These are phyloP conservation scores for Ploettnerulaceae sp. DNA, from an alignment of 2,329 filamentous ascomycete species.

Conservation along the genomic window DNA sequence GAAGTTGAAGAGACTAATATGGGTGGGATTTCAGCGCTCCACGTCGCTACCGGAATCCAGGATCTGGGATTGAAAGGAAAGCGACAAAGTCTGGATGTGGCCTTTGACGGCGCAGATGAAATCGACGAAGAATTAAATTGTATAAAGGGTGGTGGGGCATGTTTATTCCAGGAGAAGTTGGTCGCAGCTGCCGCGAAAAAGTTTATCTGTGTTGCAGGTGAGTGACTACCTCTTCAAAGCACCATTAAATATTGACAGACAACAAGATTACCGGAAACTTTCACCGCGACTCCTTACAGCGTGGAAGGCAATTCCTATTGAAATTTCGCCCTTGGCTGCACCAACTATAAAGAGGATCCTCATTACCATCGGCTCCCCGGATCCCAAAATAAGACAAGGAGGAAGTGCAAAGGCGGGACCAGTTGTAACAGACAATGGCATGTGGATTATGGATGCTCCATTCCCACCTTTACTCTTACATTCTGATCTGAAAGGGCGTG, in stretches of 20 bases:
- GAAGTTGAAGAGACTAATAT: constrained; percentile 24
- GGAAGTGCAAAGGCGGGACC: constrained; percentile 75
- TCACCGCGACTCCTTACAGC: constrained; percentile 66
- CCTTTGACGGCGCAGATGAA: constrained; percentile 95
- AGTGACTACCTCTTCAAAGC: constrained; percentile 25
- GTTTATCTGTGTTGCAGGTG: constrained; percentile 82
- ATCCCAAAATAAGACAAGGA: constrained; percentile 68
- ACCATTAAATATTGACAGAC: neutral
- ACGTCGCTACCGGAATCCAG: constrained; percentile 49
- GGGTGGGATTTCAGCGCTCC: constrained; percentile 56
- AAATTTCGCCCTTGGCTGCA: constrained; percentile 82
- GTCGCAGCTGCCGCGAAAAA: constrained; percentile 79
- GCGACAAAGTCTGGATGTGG: constrained; percentile 67
- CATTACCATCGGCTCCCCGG: constrained; percentile 63
- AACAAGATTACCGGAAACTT: constrained; percentile 80
- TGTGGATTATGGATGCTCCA: constrained; percentile 88
- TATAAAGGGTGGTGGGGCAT: constrained; percentile 97
- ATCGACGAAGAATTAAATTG: constrained; percentile 92
- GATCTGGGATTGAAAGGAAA: constrained; percentile 35
- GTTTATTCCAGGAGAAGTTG: constrained; percentile 95
- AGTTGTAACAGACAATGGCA: constrained; percentile 78
- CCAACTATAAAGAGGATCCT: constrained; percentile 72
- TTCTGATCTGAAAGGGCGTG: constrained; percentile 43
- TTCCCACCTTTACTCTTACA: constrained; percentile 69
- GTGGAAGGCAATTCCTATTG: constrained; percentile 88